Conservation (phyloP, 2,329 filamentous ascomycete species). For the Massarina eburnea region DNA sequence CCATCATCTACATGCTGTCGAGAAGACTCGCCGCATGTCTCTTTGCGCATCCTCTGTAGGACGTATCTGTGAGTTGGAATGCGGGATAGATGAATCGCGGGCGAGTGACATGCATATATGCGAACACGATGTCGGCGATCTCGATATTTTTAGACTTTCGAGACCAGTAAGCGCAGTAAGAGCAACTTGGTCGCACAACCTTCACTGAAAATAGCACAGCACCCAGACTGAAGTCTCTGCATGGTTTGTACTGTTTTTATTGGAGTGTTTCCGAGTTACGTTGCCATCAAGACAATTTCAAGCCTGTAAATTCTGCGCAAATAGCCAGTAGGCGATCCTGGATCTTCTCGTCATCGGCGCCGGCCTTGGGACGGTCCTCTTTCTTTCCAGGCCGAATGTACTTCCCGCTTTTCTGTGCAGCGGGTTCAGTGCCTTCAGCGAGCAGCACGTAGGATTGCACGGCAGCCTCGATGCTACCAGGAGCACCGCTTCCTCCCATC, state of each 20-base stretch:
- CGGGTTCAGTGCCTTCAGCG: conserved; percentile 44
- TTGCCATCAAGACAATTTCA: conserved; percentile 28
- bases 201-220: not conserved
- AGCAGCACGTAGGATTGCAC: conserved; percentile 54
- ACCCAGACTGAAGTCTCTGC: not conserved
- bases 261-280: not conserved
- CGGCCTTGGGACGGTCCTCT: conserved; percentile 29
- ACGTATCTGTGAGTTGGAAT: not conserved
- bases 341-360: conserved; percentile 37
- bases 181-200: not conserved
- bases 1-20: not conserved
- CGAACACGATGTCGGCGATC: conserved; percentile 2
- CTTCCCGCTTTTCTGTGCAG: conserved; percentile 37
- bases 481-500: conserved; percentile 54
- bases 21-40: not conserved
- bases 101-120: not conserved
- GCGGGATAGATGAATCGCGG: not conserved
- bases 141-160: conserved; percentile 2
- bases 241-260: not conserved
- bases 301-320: conserved; percentile 39
- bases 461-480: conserved; percentile 51
- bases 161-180: conserved; percentile 4
- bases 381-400: conserved; percentile 43
- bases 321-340: conserved; percentile 51
- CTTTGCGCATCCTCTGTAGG: not conserved